A percentile compares a stretch with the other conserved stretches of the same genome.
Evolutionary conservation across 2,329 filamentous ascomycete genomes (phyloP).

Genomic region (Cercospora sp.): DNA sequence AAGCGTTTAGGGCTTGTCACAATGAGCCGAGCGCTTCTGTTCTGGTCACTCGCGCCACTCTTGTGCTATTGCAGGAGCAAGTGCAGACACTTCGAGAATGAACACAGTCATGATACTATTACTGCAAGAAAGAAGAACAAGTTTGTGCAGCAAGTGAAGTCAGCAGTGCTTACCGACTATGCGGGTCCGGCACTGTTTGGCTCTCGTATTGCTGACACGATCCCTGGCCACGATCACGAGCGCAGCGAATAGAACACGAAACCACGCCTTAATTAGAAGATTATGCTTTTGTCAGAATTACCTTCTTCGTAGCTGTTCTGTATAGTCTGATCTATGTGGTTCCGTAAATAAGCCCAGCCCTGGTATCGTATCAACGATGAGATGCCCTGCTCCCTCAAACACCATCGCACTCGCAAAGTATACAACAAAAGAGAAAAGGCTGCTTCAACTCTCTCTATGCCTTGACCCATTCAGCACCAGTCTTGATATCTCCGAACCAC

Average conservation of each 20-base stretch:
- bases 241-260: background rate
- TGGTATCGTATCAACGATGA: constrained; percentile 7
- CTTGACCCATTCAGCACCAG: constrained; percentile 43
- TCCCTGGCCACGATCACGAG: background rate
- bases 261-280: background rate
- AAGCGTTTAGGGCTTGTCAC: background rate
- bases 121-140: background rate
- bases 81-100: background rate
- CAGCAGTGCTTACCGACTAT: background rate
- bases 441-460: background rate
- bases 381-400: background rate
- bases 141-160: background rate
- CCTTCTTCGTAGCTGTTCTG: background rate
- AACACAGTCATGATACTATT: background rate
- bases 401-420: background rate
- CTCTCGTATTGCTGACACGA: background rate
- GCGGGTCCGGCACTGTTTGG: background rate
- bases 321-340: background rate
- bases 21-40: background rate
- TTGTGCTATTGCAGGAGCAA: background rate
- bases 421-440: background rate
- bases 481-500: constrained; percentile 46
- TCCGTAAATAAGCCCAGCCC: background rate
- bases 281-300: background rate
- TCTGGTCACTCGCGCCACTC: background rate